These are phyloP conservation scores for Radiomyces spectabilis DNA, from an alignment of 192 early-diverging fungal species.

Conservation along the genomic window DNA sequence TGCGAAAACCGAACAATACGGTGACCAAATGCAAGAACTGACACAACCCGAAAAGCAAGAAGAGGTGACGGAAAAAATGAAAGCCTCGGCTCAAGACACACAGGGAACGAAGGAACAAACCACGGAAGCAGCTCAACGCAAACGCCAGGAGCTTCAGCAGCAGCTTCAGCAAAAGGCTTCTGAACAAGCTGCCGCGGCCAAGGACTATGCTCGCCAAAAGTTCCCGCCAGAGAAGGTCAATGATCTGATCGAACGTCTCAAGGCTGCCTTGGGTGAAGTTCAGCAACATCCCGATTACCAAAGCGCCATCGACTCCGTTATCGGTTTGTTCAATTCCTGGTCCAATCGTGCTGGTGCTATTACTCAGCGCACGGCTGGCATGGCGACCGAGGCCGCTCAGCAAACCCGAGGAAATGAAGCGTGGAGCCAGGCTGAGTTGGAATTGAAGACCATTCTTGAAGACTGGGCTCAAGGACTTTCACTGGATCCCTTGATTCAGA, in stretches of 20 bases:
- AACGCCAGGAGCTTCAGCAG: not conserved
- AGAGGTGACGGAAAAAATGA: not conserved
- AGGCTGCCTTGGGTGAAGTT: slow-evolving; percentile 21
- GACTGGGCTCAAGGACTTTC: slow-evolving; percentile 33
- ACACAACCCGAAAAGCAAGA: too few relatives aligned
- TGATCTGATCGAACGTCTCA: slow-evolving; percentile 26
- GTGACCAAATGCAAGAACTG: too few relatives aligned
- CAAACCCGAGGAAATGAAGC: slow-evolving; percentile 1
- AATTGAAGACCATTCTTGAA: slow-evolving; percentile 32
- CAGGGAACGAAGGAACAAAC: not conserved
- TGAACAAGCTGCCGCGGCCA: not conserved
- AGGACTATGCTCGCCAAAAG: slow-evolving; percentile 12
- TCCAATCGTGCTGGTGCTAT: slow-evolving; percentile 7
- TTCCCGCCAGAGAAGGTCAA: slow-evolving; percentile 23
- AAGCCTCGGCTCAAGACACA: not conserved
- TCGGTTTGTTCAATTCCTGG: slow-evolving; percentile 25
- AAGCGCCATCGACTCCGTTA: slow-evolving; percentile 22
- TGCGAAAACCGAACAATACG: too few relatives aligned
- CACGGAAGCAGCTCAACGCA: not conserved
- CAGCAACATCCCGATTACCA: slow-evolving; percentile 35
- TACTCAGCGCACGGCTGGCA: not conserved
- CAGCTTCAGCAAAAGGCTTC: slow-evolving; percentile 3
- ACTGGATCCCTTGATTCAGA: slow-evolving; percentile 25
- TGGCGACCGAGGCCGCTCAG: slow-evolving; percentile 11
- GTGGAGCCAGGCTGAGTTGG: slow-evolving; percentile 18